Evolutionary conservation across 768 basidiomycete genomes (phyloP).

Genomic region (Phlebiopsis flavidoalba): DNA sequence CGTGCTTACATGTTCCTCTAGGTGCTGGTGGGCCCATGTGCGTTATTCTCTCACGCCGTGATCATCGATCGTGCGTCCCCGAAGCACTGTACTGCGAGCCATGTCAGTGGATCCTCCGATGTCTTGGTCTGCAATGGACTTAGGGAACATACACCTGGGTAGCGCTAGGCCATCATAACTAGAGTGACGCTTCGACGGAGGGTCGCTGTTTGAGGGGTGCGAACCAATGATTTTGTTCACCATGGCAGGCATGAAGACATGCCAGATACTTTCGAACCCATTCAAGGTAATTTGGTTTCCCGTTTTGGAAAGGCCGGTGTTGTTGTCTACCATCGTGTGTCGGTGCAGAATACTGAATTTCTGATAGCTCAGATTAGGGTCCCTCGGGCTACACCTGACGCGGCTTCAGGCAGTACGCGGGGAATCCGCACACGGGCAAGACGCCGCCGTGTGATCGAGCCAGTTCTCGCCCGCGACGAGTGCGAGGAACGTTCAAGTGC

Average conservation of each 20-base stretch:
- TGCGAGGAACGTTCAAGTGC: conserved; percentile 89
- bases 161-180: conserved; percentile 17
- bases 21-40: conserved; percentile 96
- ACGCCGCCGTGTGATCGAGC: conserved; percentile 71
- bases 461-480: conserved; percentile 86
- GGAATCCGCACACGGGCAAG: conserved; percentile 76
- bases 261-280: conserved; percentile 82
- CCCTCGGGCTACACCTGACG: conserved; percentile 80
- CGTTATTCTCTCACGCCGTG: conserved; percentile 23
- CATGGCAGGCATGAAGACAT: conserved; percentile 78
- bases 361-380: not conserved
- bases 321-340: not conserved
- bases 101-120: conserved; percentile 76
- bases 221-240: not conserved
- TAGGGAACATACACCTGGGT: conserved; percentile 81
- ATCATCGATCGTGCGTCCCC: not conserved
- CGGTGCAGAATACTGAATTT: not conserved
- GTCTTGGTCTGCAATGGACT: conserved; percentile 87
- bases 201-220: conserved; percentile 1
- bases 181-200: conserved; percentile 2
- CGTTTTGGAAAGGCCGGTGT: not conserved
- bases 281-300: conserved; percentile 58
- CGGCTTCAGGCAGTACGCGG: conserved; percentile 69
- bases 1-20: conserved; percentile 25
- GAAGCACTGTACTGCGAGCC: conserved; percentile 1